Evolutionary conservation across 805 yeast species (phyloP).

Genomic region (Pichia manshurica): DNA sequence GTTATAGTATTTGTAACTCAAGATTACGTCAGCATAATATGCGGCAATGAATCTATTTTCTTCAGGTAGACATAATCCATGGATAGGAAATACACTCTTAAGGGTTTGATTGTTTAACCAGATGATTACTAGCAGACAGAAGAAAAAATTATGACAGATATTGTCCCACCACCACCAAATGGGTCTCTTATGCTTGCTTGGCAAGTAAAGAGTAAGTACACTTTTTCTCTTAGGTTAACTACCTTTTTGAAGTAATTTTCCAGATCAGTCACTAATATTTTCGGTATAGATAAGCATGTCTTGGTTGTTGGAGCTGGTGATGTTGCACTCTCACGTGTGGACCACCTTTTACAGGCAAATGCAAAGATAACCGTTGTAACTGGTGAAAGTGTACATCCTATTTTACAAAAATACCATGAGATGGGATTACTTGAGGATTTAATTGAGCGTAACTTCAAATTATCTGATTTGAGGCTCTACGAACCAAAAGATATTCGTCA

Average conservation of each 20-base stretch:
- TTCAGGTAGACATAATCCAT: too few species aligned
- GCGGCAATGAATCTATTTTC: too few species aligned
- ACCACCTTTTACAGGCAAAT: constrained; percentile 61
- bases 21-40: too few species aligned
- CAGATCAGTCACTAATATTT: constrained; percentile 3
- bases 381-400: constrained; percentile 33
- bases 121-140: too few species aligned
- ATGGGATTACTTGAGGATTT: constrained; percentile 40
- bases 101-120: too few species aligned
- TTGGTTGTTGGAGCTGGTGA: constrained; percentile 75
- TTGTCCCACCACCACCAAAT: constrained; percentile 28
- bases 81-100: too few species aligned
- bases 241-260: background rate
- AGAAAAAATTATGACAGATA: background rate
- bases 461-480: constrained; percentile 46
- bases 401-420: constrained; percentile 30
- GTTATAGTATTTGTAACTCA: background rate
- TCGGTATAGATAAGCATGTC: constrained; percentile 43
- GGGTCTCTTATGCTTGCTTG: constrained; percentile 67
- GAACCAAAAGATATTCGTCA: constrained; percentile 25
- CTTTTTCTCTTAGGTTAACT: too few species aligned
- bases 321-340: constrained; percentile 67
- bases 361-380: constrained; percentile 65
- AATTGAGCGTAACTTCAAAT: constrained; percentile 39
- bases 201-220: constrained; percentile 53